Percentiles rank a stretch among this genome's conserved stretches.
Conservation (phyloP, 1,284 basidiomycete species). For the Gomphus sp. region DNA sequence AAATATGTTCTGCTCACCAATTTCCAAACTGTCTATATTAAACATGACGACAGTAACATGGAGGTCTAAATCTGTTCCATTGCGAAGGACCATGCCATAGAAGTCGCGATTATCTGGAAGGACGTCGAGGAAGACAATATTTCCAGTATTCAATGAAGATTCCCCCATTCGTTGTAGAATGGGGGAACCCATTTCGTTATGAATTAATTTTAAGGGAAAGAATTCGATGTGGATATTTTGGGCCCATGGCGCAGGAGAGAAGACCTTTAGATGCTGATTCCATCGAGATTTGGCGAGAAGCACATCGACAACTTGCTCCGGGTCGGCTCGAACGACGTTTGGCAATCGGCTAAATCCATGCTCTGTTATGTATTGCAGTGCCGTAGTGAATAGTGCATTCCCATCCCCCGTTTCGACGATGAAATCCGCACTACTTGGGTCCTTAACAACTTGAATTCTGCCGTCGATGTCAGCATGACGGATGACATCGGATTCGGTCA, state of each 20-base stretch:
- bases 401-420: too few species aligned
- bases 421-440: too few species aligned
- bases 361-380: too few species aligned
- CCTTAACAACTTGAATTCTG: too few species aligned
- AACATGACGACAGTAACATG: conserved; percentile 40
- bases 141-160: conserved; percentile 27
- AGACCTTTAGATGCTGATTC: conserved; percentile 35
- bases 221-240: not conserved
- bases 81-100: conserved; percentile 31
- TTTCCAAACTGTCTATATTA: conserved; percentile 34
- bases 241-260: conserved; percentile 24
- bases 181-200: not conserved
- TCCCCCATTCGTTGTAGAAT: conserved; percentile 22
- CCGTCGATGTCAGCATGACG: too few species aligned
- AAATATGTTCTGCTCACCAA: conserved; percentile 26
- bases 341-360: too few species aligned
- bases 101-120: conserved; percentile 23
- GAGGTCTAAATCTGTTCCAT: conserved; percentile 31
- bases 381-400: too few species aligned
- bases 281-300: conserved; percentile 35
- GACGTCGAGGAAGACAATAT: conserved; percentile 21
- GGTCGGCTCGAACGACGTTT: conserved; percentile 11
- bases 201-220: not conserved
- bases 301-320: conserved; percentile 23
- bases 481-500: too few species aligned